Base-by-base conservation (phyloP, 345 rosid genomes). In the Corymbia maculata region DNA sequence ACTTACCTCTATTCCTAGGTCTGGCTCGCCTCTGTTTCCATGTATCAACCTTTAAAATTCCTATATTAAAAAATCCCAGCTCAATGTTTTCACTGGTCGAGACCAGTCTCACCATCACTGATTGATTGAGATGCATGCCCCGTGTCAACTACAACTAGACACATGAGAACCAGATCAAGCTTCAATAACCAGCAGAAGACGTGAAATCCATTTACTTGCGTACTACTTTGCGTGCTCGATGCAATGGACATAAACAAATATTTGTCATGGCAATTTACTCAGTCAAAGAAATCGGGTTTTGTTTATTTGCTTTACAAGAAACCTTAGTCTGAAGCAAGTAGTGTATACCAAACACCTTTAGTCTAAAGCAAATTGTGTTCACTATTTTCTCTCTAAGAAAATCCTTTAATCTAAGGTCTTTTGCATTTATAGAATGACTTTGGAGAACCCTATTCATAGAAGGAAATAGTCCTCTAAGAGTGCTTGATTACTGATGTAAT, bases 21-120 rank as follows among this genome's bases (percentile, higher is more conserved):
- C 24, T 88, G 52, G 59, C 87, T 86, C 87, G 90, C 93, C 92
- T 93, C 90, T 26, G 93, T 91, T 45, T 91, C 94, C 42, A 92
- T 26, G 82, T 93, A 93, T 79, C 85, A 47, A 3, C 64, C 92
- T 8, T 7, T 50, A n/a, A 95, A 92, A n/a, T 86, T 88, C 86
- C 64, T 13, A 85, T 87, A 30, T 30, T 32, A 87, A 87, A 91
- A 64, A 91, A 92, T 47, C 91, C 93, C 2, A 90, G 75, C 85
- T 90, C 91, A 36, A 90, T 90, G 50, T 44, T 86, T 57, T 59
- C 64, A 13, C 75, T 86, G 3, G 86, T 75, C 28, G 91, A 92
- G 42, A 75, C 49, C 75, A 90, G 42, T 85, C 85, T 80, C 79
- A 9, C 88, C 90, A 50, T 87, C 91, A 21, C 51, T 88, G 52